Base-by-base conservation (phyloP, 306 rosid species). In the Medicago lupulina region DNA sequence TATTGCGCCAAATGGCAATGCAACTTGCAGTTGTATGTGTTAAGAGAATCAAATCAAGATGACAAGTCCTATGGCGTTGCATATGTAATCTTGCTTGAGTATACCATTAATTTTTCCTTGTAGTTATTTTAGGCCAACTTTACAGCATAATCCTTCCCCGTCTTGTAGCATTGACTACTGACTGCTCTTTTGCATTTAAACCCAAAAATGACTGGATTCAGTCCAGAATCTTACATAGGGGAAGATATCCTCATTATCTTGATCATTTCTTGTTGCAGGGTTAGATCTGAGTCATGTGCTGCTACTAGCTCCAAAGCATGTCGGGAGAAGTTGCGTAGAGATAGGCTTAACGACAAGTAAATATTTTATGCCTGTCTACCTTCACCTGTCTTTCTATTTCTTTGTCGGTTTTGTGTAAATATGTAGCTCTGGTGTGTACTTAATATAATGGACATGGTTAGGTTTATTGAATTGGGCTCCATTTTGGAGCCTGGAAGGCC, bases 321-420 rank as follows among this genome's bases (percentile, higher is more conserved):
- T 76, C 82, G 99, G 80, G 99, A 96, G 86, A 96, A 96, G 88
- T 80, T 89, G 86, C 92, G 98, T 44, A 90, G 99, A 82, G 99
- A 92, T 70, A 92, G 83, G 83, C 97, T 96, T 76, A 96, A 96
- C 2, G 99, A 96, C 92, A 96, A 90, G 99, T 92, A 90, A 69
- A 73, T 0, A 6, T 70, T 63, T 51, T 81, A 49, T 40, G 6
- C 67, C 62, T 21, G 15, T 18, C 85, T 54, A 76, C 14, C 31
- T 59, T 31, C 68, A 34, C 17, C 21, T 59, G 46, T 80, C 46
- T 23, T 64, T 76, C 67, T 38, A 63, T 69, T 57, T 75, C 17
- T 69, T 3, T 21, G 4, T 25, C 16, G 59, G 9, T 47, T 75
- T 47, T 81, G 21, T 47, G 60, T 65, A 58, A 71, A 74, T 70